Base-by-base conservation (phyloP, 192 early-diverging fungal species). In the Chytriomyces sp. region DNA sequence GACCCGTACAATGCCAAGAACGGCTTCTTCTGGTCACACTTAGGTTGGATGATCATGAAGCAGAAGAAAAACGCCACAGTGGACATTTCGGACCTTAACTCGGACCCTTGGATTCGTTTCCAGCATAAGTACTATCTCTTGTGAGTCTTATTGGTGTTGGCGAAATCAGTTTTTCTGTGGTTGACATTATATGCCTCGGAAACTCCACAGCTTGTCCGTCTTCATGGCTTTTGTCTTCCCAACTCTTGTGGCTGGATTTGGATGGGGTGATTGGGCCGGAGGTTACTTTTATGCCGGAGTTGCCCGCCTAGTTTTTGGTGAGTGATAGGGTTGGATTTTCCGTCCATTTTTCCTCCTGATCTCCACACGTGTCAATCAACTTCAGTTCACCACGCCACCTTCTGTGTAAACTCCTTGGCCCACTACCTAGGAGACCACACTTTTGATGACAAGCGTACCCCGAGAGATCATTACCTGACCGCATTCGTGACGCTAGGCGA, bases 171-270 rank as follows among this genome's bases (percentile, higher is more conserved):
- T 0, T 30, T 40, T 41, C 19, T 44, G 22, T 64, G 10, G 25
- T 19, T n/a, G n/a, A n/a, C n/a, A n/a, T n/a, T 74, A 34, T 30
- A 10, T 52, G 32, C 17, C n/a, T 4, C 52, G 72, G 10, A 5
- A 14, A 56, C 32, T n/a, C n/a, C n/a, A 96, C 52, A 72, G 66
- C 40, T 6, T 96, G 65, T 91, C 91, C 33, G 70, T 92, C 17
- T 70, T 87, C 3, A 88, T 93, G 82, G 91, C 88, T 5, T 85
- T 96, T 39, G 66, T 92, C 37, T 76, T 96, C 64, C 96, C 96
- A 3, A 93, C 89, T 8, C 57, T 89, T 19, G 87, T 96, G 52
- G 90, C 94, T 59, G 96, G 96, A 28, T 73, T 93, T 68, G 85
- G 86, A 53, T 82, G 77, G 80, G 81, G 81, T 36, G 84, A 86